Conservation (phyloP, 805 yeast genomes). For the Jamesozyma spencerorum region DNA sequence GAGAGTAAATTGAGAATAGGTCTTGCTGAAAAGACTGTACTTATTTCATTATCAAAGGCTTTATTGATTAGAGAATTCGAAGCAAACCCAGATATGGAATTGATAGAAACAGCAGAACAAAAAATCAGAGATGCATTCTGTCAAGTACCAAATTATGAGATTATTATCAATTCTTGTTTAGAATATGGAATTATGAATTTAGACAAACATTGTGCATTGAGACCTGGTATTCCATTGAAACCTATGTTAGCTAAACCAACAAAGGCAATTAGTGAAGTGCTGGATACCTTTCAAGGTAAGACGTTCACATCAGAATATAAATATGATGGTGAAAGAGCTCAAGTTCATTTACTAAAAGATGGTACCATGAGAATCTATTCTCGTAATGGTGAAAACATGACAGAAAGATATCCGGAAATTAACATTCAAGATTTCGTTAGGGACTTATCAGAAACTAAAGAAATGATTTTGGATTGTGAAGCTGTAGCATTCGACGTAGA, state of each 20-base stretch:
- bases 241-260: conserved; percentile 99
- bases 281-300: conserved; percentile 78
- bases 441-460: conserved; percentile 31
- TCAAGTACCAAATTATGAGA: conserved; percentile 83
- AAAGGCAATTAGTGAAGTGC: conserved; percentile 81
- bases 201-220: conserved; percentile 57
- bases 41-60: conserved; percentile 78
- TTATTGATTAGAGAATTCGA: conserved; percentile 52
- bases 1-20: conserved; percentile 93
- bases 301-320: conserved; percentile 93
- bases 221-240: conserved; percentile 89
- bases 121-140: conserved; percentile 77
- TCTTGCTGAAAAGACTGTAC: conserved; percentile 85
- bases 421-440: conserved; percentile 53
- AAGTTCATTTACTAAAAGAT: conserved; percentile 62
- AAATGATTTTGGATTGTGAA: conserved; percentile 85
- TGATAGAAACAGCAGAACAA: conserved; percentile 60
- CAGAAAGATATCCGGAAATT: conserved; percentile 89
- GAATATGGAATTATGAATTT: conserved; percentile 60
- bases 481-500: conserved; percentile 95
- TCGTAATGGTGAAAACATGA: conserved; percentile 94
- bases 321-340: conserved; percentile 97
- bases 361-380: conserved; percentile 75
- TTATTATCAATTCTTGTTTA: conserved; percentile 57
- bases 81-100: conserved; percentile 33